Conservation (phyloP, 2,329 filamentous ascomycete genomes). For the Penicillium rolfsii region DNA sequence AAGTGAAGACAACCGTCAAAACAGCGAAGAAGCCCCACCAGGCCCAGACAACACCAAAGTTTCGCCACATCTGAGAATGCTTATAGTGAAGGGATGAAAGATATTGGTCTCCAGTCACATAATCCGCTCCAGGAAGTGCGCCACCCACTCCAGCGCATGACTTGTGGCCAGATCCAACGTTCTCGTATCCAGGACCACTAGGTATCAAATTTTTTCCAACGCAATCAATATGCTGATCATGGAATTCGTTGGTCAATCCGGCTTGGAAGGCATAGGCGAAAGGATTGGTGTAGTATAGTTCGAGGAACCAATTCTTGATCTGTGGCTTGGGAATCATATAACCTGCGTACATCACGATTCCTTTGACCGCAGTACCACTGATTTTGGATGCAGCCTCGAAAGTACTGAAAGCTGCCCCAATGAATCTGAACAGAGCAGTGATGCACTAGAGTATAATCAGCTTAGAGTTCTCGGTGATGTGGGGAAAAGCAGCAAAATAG, state of each 20-base stretch:
- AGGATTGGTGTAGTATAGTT: slow-evolving; percentile 48
- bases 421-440: slow-evolving; percentile 61
- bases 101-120: slow-evolving; percentile 62
- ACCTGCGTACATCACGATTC: slow-evolving; percentile 46
- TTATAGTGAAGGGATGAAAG: slow-evolving; percentile 59
- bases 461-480: not conserved
- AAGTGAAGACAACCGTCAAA: slow-evolving; percentile 62
- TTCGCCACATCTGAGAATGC: slow-evolving; percentile 59
- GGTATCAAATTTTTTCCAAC: slow-evolving; percentile 42
- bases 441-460: slow-evolving; percentile 48
- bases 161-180: slow-evolving; percentile 23
- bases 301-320: slow-evolving; percentile 59
- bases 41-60: slow-evolving; percentile 65
- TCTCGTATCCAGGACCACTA: slow-evolving; percentile 37
- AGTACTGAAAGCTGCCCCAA: slow-evolving; percentile 59
- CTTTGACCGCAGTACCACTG: slow-evolving; percentile 44
- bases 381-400: slow-evolving; percentile 64
- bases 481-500: too few relatives aligned
- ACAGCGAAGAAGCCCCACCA: slow-evolving; percentile 64
- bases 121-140: slow-evolving; percentile 53
- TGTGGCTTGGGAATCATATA: slow-evolving; percentile 51
- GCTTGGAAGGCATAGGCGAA: slow-evolving; percentile 45
- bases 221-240: slow-evolving; percentile 40
- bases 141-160: slow-evolving; percentile 60
- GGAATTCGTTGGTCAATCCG: slow-evolving; percentile 44